phyloP scores from a whole-genome alignment of 139 green algal genomes.

The Chlamydomonas schloesseri region DNA sequence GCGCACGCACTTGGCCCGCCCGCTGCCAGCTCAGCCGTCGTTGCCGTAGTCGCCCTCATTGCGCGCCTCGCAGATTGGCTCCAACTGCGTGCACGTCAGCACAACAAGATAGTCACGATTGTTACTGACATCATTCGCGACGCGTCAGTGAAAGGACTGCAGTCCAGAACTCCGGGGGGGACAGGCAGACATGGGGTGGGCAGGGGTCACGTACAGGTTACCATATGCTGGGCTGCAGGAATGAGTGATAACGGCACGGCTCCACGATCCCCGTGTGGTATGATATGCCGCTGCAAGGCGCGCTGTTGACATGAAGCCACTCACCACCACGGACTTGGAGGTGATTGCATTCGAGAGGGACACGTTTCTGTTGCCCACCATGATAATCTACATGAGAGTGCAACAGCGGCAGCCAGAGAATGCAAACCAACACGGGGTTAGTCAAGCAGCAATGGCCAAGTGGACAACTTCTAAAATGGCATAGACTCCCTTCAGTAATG shows the following conservation, averaged over 20 bases:
- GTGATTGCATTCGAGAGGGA: constrained; percentile 40
- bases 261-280: too few species aligned
- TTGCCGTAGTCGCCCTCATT: constrained; percentile 26
- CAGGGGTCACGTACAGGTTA: too few species aligned
- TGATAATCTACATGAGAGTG: constrained; percentile 5
- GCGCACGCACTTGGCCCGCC: too few species aligned
- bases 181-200: not conserved
- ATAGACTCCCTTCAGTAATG: too few species aligned
- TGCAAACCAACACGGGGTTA: not conserved
- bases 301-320: too few species aligned
- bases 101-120: too few species aligned
- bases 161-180: not conserved
- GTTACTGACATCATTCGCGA: not conserved
- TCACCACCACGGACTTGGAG: constrained; percentile 38
- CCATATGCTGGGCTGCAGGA: not conserved
- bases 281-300: too few species aligned
- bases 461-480: too few species aligned
- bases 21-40: too few species aligned
- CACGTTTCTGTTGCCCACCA: constrained; percentile 30
- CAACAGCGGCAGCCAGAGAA: not conserved
- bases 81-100: not conserved
- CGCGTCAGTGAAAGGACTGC: not conserved
- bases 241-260: too few species aligned
- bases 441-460: not conserved
- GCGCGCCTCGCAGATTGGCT: constrained; percentile 28